Percentiles rank a stretch among this genome's conserved stretches.
Conservation (phyloP, 176 grass and related monocot genomes). For the Oryza coarctata region DNA sequence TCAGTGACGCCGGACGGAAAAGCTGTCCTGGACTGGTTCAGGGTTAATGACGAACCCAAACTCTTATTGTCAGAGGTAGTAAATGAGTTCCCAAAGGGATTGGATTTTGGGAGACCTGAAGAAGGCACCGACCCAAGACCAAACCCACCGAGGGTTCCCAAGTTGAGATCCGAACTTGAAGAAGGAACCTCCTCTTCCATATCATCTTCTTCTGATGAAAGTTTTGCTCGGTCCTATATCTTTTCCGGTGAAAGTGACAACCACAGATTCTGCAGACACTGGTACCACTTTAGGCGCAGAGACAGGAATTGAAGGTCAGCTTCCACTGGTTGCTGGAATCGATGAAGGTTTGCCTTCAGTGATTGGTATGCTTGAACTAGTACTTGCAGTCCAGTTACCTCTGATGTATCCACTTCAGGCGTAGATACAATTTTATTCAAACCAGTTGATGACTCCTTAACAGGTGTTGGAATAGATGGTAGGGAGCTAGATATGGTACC, state of each 20-base stretch:
- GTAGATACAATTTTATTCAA: constrained; percentile 42
- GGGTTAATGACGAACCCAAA: constrained; percentile 40
- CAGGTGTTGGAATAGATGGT: constrained; percentile 39
- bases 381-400: constrained; percentile 43
- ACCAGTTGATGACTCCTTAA: constrained; percentile 29
- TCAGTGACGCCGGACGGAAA: constrained; percentile 80
- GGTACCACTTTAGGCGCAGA: constrained; percentile 38
- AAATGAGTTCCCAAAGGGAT: constrained; percentile 82
- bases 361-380: constrained; percentile 25
- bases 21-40: constrained; percentile 66
- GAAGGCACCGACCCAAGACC: constrained; percentile 63
- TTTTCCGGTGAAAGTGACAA: constrained; percentile 45
- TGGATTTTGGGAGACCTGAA: constrained; percentile 67
- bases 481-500: constrained; percentile 32
- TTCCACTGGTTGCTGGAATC: constrained; percentile 30
- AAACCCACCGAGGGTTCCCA: constrained; percentile 81
- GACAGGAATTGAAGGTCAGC: constrained; percentile 38
- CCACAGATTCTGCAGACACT: constrained; percentile 32
- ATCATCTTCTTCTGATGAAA: constrained; percentile 80
- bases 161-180: constrained; percentile 52
- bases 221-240: constrained; percentile 36
- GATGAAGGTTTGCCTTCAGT: constrained; percentile 44
- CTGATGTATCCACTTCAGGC: constrained; percentile 46
- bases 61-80: constrained; percentile 49
- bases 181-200: constrained; percentile 90